phyloP scores from a whole-genome alignment of 2,329 filamentous ascomycete species.

The Escovopsis sp. region DNA sequence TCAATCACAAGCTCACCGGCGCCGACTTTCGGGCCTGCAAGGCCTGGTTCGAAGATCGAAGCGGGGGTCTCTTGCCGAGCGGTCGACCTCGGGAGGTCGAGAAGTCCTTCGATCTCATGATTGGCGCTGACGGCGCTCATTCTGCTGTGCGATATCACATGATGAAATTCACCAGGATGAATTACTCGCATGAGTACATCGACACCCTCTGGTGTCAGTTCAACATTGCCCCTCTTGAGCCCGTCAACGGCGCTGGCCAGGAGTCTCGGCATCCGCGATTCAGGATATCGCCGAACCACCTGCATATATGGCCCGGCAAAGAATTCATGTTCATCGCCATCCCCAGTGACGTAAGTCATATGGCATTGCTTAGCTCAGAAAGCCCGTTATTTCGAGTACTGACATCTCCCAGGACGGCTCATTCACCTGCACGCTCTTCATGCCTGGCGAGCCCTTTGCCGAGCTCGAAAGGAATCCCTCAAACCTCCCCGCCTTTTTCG shows the following conservation, averaged over 20 bases:
- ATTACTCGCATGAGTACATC: conserved; percentile 89
- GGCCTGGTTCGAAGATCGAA: conserved; percentile 69
- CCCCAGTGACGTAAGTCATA: conserved; percentile 44
- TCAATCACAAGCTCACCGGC: conserved; percentile 85
- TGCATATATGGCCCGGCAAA: conserved; percentile 93
- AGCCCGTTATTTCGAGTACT: neutral
- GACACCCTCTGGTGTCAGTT: conserved; percentile 98
- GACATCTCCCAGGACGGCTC: conserved; percentile 52
- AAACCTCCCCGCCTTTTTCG: conserved; percentile 57
- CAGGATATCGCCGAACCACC: conserved; percentile 74
- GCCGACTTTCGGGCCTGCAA: conserved; percentile 67
- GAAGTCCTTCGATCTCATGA: conserved; percentile 78
- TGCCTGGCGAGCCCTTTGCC: conserved; percentile 56
- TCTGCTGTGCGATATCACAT: conserved; percentile 81
- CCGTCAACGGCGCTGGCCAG: conserved; percentile 11
- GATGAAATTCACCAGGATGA: conserved; percentile 88
- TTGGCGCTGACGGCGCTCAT: conserved; percentile 90
- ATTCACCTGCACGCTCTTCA: conserved; percentile 90
- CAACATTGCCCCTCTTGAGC: conserved; percentile 46
- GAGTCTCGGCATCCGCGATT: conserved; percentile 34
- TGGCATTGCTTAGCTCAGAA: conserved; percentile 5
- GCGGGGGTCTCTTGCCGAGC: conserved; percentile 18
- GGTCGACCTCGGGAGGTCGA: conserved; percentile 57
- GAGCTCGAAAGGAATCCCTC: conserved; percentile 49
- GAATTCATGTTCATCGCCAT: conserved; percentile 99